Evolutionary conservation across 306 rosid genomes (phyloP).

Genomic region (Potentilla sterilis): DNA sequence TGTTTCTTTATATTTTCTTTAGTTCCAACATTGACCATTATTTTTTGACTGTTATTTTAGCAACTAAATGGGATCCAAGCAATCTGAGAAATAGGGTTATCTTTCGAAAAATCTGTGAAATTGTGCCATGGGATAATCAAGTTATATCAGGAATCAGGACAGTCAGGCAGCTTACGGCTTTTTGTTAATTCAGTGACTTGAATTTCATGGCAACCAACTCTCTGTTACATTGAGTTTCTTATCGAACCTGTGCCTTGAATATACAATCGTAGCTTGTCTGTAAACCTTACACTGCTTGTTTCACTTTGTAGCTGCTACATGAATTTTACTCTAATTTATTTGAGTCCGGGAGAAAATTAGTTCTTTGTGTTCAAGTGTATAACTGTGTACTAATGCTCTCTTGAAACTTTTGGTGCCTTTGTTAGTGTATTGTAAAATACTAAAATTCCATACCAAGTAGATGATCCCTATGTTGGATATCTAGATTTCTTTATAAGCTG

Average conservation of each 20-base stretch:
- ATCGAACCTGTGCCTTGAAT: background rate
- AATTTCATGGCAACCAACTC: background rate
- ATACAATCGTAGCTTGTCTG: background rate
- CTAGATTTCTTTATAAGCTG: background rate
- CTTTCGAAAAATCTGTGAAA: background rate
- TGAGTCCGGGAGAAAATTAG: background rate
- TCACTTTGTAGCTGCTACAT: background rate
- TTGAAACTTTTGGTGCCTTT: background rate
- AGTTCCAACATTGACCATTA: background rate
- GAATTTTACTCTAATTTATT: background rate
- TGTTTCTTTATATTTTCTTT: background rate
- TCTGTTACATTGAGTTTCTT: background rate
- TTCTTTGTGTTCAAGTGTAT: background rate
- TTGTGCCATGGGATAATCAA: background rate
- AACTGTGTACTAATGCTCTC: background rate
- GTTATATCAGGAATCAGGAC: background rate
- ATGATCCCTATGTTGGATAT: background rate
- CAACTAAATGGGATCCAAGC: background rate
- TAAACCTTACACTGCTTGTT: background rate
- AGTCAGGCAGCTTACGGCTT: background rate
- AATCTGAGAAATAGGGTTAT: background rate
- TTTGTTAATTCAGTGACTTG: background rate
- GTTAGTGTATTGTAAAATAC: background rate
- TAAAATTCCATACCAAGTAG: background rate
- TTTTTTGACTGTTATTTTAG: background rate